Conservation (phyloP, 116 monocot species). For the Dioscorea cayenensis region DNA sequence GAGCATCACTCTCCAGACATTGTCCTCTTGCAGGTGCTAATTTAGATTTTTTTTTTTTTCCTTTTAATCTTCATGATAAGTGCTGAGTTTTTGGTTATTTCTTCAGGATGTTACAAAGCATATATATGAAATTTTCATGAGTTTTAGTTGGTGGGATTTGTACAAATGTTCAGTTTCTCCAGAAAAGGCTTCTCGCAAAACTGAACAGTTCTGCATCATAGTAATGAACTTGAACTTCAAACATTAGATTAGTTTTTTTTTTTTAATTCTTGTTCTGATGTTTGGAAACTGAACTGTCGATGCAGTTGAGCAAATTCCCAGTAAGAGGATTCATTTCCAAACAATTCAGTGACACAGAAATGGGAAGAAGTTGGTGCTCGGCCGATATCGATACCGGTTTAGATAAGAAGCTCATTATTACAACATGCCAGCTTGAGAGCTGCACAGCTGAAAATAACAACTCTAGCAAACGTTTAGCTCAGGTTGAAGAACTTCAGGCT, state of each 20-base stretch:
- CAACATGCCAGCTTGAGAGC: conserved; percentile 85
- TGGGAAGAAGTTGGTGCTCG: conserved; percentile 62
- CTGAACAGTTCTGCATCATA: no score
- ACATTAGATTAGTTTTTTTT: background rate
- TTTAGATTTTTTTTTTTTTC: background rate
- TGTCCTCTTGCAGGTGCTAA: conserved; percentile 16
- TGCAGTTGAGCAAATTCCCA: conserved; percentile 67
- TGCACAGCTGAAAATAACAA: conserved; percentile 71
- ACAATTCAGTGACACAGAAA: conserved; percentile 47
- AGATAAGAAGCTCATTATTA: conserved; percentile 39
- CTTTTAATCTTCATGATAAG: background rate
- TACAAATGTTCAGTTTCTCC: background rate
- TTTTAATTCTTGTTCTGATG: background rate
- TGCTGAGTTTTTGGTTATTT: background rate
- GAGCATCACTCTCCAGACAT: conserved; percentile 11
- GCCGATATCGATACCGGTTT: conserved; percentile 29
- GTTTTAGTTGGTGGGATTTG: background rate
- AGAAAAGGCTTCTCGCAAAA: background rate
- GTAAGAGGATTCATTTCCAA: conserved; percentile 36
- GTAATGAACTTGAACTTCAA: background rate
- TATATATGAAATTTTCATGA: background rate
- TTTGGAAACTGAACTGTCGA: background rate
- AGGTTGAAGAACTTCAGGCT: conserved; percentile 43
- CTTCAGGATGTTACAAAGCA: background rate
- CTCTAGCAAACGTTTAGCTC: conserved; percentile 46